Evolutionary conservation across 2,329 filamentous ascomycete genomes (phyloP), one percentile per base, ranked within the genome.

Genomic region (Phyllachora maydis): DNA sequence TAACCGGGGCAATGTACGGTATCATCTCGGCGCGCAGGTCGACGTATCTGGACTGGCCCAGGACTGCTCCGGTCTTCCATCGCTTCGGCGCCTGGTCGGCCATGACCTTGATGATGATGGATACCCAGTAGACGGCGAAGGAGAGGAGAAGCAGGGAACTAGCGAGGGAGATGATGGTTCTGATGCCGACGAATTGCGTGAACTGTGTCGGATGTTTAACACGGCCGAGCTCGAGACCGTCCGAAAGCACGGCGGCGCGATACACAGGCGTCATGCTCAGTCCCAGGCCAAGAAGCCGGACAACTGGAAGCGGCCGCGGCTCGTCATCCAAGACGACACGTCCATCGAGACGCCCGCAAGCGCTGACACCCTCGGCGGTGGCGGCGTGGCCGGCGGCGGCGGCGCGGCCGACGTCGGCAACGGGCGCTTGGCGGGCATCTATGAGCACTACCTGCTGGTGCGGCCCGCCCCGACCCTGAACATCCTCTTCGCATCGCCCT

Each of bases 1-100:
- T 36, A 72, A 62, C 21, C 58, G 63, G 11, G 74, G 74, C 3
- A 52, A 54, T 0, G 56, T 75, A 2, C 59, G 72, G 14, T 81
- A 79, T 39, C 47, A 66, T 36, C 65, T 81, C 26, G 74, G 74
- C 13, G 72, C 72, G 1, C 72, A 79, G 38, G 64, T 79, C 14
- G 74, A 79, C 30, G 50, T 79, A 5, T 73, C 66, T 2, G 68
- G 69, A 4, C 52, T 79, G 1, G 65, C 67, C 11, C 73, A 70
- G 36, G 65, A 75, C 20, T 65, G 59, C 30, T 57, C 63, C 1
- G 70, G 71, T 11, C 56, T 79, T 19, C 65, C 72, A 7, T 68
- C 66, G 0, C 49, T 77, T 10, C 51, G 53, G 24, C 48, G 47
- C 6, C 48, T 72, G 14, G 43, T 60, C 3, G 35, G 37, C 10